phyloP scores from a whole-genome alignment of 1,284 basidiomycete species.

The Xanthoconium separans region DNA sequence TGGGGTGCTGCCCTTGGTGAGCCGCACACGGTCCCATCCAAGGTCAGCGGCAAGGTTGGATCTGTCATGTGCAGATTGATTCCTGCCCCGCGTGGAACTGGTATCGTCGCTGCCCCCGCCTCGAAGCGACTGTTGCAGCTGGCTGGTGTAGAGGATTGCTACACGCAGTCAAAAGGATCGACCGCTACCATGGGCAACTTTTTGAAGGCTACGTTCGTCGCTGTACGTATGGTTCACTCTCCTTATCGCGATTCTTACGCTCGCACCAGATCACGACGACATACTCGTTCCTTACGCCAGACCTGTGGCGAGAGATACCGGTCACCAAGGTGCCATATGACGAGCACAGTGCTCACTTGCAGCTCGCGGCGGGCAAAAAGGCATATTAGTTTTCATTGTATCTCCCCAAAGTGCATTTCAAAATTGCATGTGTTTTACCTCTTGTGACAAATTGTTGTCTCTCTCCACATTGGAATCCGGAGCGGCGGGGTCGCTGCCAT shows the following conservation, averaged over 20 bases:
- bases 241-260: constrained; percentile 1
- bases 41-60: constrained; percentile 98
- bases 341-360: constrained; percentile 90
- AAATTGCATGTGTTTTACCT: background rate
- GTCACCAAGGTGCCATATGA: constrained; percentile 89
- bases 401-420: background rate
- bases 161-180: constrained; percentile 97
- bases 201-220: constrained; percentile 98
- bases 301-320: constrained; percentile 96
- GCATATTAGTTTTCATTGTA: constrained; percentile 58
- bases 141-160: constrained; percentile 94
- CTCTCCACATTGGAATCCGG: background rate
- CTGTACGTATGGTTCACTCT: constrained; percentile 52
- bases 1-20: constrained; percentile 99
- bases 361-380: constrained; percentile 80
- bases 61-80: constrained; percentile 99
- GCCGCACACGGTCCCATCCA: constrained; percentile 98
- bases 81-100: constrained; percentile 97
- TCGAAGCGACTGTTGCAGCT: constrained; percentile 97
- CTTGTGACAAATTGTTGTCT: background rate
- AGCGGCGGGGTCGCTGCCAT: background rate
- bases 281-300: constrained; percentile 95
- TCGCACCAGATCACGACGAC: constrained; percentile 86
- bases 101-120: constrained; percentile 98
- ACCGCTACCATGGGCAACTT: constrained; percentile 99